Conservation (phyloP, 2,329 filamentous ascomycete genomes). For the Furcasterigmium furcatum region DNA sequence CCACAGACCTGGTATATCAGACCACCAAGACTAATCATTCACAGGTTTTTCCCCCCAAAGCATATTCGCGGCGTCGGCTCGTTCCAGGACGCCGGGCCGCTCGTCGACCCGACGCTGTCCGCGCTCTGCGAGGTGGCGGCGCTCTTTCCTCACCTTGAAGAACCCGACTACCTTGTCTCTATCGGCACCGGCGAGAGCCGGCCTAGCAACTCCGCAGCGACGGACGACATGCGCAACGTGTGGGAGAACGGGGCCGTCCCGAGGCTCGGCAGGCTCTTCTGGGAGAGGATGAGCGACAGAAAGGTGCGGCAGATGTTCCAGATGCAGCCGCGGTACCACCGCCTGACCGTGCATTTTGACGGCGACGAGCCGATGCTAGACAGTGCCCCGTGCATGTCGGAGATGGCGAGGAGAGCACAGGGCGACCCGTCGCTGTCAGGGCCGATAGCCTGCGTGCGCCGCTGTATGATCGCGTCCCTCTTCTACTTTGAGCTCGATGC, state of each 20-base stretch:
- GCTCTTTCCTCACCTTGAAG: neutral
- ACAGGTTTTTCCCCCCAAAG: neutral
- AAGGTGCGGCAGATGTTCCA: neutral
- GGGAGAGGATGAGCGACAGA: neutral
- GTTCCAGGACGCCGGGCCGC: neutral
- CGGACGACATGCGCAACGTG: neutral
- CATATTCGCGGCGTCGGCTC: constrained; percentile 1
- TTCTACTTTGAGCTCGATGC: constrained; percentile 1
- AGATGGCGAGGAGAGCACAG: neutral
- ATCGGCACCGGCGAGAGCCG: neutral
- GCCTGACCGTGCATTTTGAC: neutral
- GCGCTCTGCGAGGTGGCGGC: constrained; percentile 1
- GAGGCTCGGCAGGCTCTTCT: no score
- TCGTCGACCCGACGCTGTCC: constrained; percentile 1
- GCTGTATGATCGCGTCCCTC: no score
- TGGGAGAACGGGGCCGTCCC: neutral
- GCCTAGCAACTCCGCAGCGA: neutral
- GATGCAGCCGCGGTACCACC: neutral
- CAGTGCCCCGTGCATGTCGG: neutral
- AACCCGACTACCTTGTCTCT: neutral
- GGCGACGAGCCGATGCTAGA: constrained; percentile 1
- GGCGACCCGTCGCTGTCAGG: neutral
- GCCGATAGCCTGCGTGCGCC: neutral
- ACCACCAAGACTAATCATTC: neutral
- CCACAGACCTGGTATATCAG: neutral